Base-by-base conservation (phyloP, 2,329 filamentous ascomycete genomes). In the Torrubiellomyces zombiae region DNA sequence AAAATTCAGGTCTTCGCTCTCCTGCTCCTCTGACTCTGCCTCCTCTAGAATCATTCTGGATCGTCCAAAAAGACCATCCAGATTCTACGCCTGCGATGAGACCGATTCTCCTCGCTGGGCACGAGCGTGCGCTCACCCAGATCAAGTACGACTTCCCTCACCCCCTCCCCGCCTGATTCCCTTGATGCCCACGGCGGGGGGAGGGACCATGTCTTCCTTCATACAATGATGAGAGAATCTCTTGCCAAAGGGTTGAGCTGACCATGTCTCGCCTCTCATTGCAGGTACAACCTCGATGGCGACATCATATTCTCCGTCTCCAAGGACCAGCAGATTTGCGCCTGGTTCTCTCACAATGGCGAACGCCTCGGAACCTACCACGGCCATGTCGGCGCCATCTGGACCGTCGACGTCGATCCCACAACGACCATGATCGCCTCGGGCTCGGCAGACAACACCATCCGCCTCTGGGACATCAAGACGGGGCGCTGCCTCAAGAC, bases 361-460 rank as follows among this genome's bases (percentile, higher is more conserved):
- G 89, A 98, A 66, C 79, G 89, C 45, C 69, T 95, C 45, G 89
- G 89, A 46, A 89, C 86, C 43, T 98, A 95, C 63, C 75, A 81
- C 50, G 89, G 89, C 53, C 89, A 98, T 60, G 78, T 91, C 55
- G 89, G 89, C 58, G 86, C 89, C 44, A 79, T 98, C 62, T 98
- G 89, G 89, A 94, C 89, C 34, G 79, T 98, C 55, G 89, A 98
- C 50, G 77, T 93, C 47, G 81, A 93, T 60, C 85, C 86, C 37
- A 83, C 83, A 44, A 80, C 77, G 36, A 81, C 79, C 44, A 71
- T 98, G 48, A 75, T 95, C 48, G 89, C 86, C 47, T 91, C 81
- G 33, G 89, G 89, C 44, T 89, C 85, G 42, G 89, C 89, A 55
- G 89, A 98, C 63, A 95, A 95, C 67, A 94, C 86, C 21, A 86